Base-by-base conservation (phyloP, 257 asterid genomes). In the Ilex asprella region DNA sequence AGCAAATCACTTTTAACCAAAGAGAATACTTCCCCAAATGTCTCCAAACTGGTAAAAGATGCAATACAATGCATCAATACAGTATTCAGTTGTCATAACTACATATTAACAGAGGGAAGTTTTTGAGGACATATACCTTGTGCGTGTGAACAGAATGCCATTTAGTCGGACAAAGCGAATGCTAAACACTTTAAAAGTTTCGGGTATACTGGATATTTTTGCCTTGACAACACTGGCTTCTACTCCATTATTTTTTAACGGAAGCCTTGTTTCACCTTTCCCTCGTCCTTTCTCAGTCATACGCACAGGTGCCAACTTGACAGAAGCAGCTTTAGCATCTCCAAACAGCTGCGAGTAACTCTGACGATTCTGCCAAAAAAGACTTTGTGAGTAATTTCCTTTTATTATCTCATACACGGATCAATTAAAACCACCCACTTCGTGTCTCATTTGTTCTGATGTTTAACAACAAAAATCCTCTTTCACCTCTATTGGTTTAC, bases 141-240 rank as follows among this genome's bases (percentile, higher is more conserved):
- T 92, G 66, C 95, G 90, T 3, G 95, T 84, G 75, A 88, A 92
- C 31, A 92, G 85, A 73, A 92, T 76, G 49, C 98, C 98, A 71
- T 92, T 86, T 46, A 88, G 69, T 75, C 97, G 81, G 63, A 89
- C 83, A 81, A 86, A 88, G 60, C 86, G 82, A 5, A 84, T 84
- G 67, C 72, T 72, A 62, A 91, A 86, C 39, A 69, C 77, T 73
- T 76, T 91, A 60, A 79, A 68, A 59, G 77, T 67, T 47, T 86
- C 89, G 15, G 76, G 14, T 43, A 73, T 62, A 65, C 67, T 68
- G 57, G 82, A 66, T 39, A 79, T 67, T 69, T 59, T 81, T 68
- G 76, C 89, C 73, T 72, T 78, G 29, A 69, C 81, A 51, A 78
- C 66, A 66, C 50, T 71, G 30, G 75, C 70, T 44, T 78, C 88